Conservation (phyloP, 371 early-diverging fungal species). For the Capillidium rhysosporum region DNA sequence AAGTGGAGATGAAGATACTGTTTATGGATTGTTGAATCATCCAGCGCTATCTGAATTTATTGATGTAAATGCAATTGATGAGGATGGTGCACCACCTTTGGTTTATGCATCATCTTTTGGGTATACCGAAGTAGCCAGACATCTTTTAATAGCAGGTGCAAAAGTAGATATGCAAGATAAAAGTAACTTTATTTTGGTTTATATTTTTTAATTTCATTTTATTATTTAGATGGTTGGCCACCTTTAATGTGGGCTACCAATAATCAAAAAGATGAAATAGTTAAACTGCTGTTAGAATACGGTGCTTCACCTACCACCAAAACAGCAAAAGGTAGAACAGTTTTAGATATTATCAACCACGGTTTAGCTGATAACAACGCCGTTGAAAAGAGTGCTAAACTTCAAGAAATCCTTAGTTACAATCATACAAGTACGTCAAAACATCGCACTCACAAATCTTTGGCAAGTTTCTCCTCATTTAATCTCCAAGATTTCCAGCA, state of each 20-base stretch:
- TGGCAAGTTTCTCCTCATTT: background rate
- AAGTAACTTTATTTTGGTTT: slow-evolving; percentile 21
- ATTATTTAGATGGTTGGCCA: slow-evolving; percentile 64
- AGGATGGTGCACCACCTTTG: slow-evolving; percentile 63
- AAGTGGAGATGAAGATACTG: slow-evolving; percentile 24
- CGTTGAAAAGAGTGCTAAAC: slow-evolving; percentile 25
- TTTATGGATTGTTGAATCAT: slow-evolving; percentile 26
- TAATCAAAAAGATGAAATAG: slow-evolving; percentile 55
- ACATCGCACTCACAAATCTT: slow-evolving; percentile 1
- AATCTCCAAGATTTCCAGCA: background rate
- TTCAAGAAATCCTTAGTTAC: slow-evolving; percentile 29
- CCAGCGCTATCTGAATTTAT: slow-evolving; percentile 28
- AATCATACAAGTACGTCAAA: slow-evolving; percentile 9
- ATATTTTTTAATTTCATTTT: background rate
- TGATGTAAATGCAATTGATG: slow-evolving; percentile 59
- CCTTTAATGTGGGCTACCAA: slow-evolving; percentile 91
- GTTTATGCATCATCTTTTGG: slow-evolving; percentile 81
- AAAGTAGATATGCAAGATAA: slow-evolving; percentile 53
- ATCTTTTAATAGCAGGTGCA: slow-evolving; percentile 52
- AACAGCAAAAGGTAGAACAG: slow-evolving; percentile 56
- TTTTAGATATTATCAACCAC: slow-evolving; percentile 42
- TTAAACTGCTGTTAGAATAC: slow-evolving; percentile 46
- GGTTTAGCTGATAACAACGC: slow-evolving; percentile 12
- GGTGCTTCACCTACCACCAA: slow-evolving; percentile 56
- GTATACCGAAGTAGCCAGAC: slow-evolving; percentile 35